Evolutionary conservation across 768 basidiomycete genomes (phyloP).

Genomic region (Sutorius australiensis): DNA sequence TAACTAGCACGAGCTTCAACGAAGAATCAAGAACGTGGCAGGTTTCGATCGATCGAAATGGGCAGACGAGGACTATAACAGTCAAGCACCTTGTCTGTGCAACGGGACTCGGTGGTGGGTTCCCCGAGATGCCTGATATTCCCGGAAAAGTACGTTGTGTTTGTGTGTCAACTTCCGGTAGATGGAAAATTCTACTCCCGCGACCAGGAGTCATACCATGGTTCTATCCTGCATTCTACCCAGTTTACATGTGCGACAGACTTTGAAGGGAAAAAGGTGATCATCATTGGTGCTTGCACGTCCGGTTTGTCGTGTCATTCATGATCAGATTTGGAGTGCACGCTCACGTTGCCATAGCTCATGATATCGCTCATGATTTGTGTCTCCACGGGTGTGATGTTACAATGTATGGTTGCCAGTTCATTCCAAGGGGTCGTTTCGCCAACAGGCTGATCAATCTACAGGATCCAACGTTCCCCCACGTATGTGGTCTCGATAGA

Average conservation of each 20-base stretch:
- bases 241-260: slow-evolving; percentile 43
- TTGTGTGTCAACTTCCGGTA: not conserved
- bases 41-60: slow-evolving; percentile 34
- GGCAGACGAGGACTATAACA: slow-evolving; percentile 30
- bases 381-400: slow-evolving; percentile 28
- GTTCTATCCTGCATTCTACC: slow-evolving; percentile 51
- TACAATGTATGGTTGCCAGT: slow-evolving; percentile 16
- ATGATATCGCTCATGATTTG: slow-evolving; percentile 39
- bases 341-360: slow-evolving; percentile 19
- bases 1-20: slow-evolving; percentile 35
- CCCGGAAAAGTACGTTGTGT: slow-evolving; percentile 37
- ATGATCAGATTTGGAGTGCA: slow-evolving; percentile 1
- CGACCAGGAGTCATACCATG: slow-evolving; percentile 46
- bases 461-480: slow-evolving; percentile 30
- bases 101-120: slow-evolving; percentile 48
- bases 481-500: slow-evolving; percentile 24
- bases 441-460: not conserved
- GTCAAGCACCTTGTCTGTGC: slow-evolving; percentile 55
- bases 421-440: slow-evolving; percentile 28
- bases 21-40: slow-evolving; percentile 39
- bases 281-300: slow-evolving; percentile 61
- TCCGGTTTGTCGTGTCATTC: slow-evolving; percentile 37
- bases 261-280: slow-evolving; percentile 56
- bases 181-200: not conserved
- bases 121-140: slow-evolving; percentile 43